Conservation (phyloP, 257 asterid species). For the Agastache rugosa region DNA sequence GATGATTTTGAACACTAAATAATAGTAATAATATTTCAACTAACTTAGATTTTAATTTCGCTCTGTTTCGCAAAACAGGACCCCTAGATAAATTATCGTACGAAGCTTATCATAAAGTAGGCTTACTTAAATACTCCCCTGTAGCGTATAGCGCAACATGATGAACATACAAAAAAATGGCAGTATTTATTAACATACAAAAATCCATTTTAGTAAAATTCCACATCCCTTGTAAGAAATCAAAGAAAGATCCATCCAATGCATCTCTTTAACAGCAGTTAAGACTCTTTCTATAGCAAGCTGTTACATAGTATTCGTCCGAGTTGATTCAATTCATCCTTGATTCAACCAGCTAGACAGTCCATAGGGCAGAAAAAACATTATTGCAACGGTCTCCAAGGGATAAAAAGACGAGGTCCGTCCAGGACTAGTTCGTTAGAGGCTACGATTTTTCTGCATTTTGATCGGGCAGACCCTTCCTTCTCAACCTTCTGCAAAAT, state of each 20-base stretch:
- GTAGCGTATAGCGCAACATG: neutral
- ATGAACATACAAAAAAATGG: neutral
- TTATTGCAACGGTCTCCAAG: conserved; percentile 30
- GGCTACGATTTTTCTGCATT: conserved; percentile 23
- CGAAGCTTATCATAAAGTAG: no score
- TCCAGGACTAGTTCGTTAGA: neutral
- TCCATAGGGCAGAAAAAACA: conserved; percentile 25
- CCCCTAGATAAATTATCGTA: no score
- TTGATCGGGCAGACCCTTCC: conserved; percentile 36
- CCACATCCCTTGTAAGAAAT: neutral
- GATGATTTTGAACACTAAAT: no score
- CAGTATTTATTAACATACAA: neutral
- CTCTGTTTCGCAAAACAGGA: no score
- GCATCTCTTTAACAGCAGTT: neutral
- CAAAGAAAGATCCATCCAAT: neutral
- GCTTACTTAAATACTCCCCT: no score
- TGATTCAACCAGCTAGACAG: conserved; percentile 20
- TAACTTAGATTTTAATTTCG: no score
- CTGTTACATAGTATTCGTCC: conserved; percentile 23
- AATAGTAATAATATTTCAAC: no score
- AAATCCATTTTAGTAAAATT: neutral
- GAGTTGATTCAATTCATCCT: conserved; percentile 10
- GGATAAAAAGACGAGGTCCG: conserved; percentile 16
- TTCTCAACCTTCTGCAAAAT: conserved; percentile 51
- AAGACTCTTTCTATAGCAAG: conserved; percentile 8